Conservation (phyloP, 352 stramenopile genomes). For the Hyphochytrium catenoides region DNA sequence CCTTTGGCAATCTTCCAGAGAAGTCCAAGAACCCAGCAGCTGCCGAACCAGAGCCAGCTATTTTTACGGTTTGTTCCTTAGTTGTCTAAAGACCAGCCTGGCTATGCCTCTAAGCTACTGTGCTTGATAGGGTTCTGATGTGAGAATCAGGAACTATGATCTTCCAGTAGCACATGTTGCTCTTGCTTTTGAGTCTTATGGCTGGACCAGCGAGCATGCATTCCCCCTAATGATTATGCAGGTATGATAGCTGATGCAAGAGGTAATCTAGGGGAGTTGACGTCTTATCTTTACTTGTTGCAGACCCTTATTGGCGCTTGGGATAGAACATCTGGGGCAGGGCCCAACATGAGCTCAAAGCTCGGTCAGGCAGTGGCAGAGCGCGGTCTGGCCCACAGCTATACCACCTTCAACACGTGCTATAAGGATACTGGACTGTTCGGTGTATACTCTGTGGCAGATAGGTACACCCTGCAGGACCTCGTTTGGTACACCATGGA, state of each 20-base stretch:
- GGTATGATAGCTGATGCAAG: slow-evolving; percentile 39
- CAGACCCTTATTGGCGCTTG: slow-evolving; percentile 70
- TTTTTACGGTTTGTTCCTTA: no score
- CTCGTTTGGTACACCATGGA: slow-evolving; percentile 81
- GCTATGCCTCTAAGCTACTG: no score
- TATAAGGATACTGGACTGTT: slow-evolving; percentile 99
- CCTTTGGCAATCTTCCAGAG: slow-evolving; percentile 81
- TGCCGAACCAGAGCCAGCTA: slow-evolving; percentile 4
- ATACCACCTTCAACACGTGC: slow-evolving; percentile 98
- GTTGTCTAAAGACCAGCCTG: no score
- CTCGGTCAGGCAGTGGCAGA: slow-evolving; percentile 87
- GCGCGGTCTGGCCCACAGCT: slow-evolving; percentile 87
- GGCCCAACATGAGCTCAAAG: slow-evolving; percentile 82
- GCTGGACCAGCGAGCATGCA: slow-evolving; percentile 91
- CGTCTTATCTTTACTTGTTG: slow-evolving; percentile 3
- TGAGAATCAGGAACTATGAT: slow-evolving; percentile 24
- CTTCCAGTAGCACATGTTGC: slow-evolving; percentile 77
- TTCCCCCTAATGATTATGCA: slow-evolving; percentile 98
- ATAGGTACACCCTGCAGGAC: slow-evolving; percentile 86
- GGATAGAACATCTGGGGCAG: slow-evolving; percentile 69
- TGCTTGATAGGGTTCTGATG: slow-evolving; percentile 2
- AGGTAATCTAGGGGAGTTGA: slow-evolving; percentile 29
- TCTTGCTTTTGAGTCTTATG: slow-evolving; percentile 91
- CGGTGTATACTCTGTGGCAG: slow-evolving; percentile 87
- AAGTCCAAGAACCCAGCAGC: slow-evolving; percentile 31